These are phyloP conservation scores for Coemansia asiatica DNA, from an alignment of 192 early-diverging fungal genomes.

Conservation along the genomic window DNA sequence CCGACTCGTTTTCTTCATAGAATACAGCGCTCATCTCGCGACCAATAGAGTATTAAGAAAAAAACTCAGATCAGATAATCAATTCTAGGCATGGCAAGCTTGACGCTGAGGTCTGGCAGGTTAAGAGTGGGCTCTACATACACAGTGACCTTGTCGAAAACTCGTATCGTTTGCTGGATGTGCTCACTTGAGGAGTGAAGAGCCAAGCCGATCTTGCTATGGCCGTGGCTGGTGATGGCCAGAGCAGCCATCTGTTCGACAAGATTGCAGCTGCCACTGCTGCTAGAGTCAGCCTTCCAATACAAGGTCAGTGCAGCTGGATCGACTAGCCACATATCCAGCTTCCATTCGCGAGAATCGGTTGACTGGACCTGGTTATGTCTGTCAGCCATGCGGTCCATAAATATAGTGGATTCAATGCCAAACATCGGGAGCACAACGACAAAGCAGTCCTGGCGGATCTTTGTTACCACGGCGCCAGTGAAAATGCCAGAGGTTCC, in stretches of 20 bases:
- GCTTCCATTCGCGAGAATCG: conserved; percentile 25
- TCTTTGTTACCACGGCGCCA: conserved; percentile 64
- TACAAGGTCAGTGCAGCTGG: conserved; percentile 18
- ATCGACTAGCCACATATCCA: conserved; percentile 36
- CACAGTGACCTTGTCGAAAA: conserved; percentile 83
- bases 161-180: conserved; percentile 55
- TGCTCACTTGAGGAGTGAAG: conserved; percentile 24
- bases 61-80: too few relatives aligned
- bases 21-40: too few relatives aligned
- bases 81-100: conserved; percentile 18
- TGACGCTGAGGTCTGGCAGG: conserved; percentile 13
- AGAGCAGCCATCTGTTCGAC: neutral
- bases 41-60: too few relatives aligned
- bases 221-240: conserved; percentile 16
- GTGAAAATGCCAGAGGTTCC: conserved; percentile 34
- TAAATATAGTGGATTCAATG: conserved; percentile 84
- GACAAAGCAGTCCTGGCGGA: conserved; percentile 83
- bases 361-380: conserved; percentile 21
- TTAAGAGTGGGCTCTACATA: conserved; percentile 12
- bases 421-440: conserved; percentile 83
- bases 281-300: conserved; percentile 16
- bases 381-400: conserved; percentile 42
- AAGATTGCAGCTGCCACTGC: neutral
- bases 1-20: too few relatives aligned
- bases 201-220: conserved; percentile 21